Evolutionary conservation across 208 protist genomes (phyloP), one percentile per base, ranked within the genome.

Genomic region (Leishmania tarentolae): DNA sequence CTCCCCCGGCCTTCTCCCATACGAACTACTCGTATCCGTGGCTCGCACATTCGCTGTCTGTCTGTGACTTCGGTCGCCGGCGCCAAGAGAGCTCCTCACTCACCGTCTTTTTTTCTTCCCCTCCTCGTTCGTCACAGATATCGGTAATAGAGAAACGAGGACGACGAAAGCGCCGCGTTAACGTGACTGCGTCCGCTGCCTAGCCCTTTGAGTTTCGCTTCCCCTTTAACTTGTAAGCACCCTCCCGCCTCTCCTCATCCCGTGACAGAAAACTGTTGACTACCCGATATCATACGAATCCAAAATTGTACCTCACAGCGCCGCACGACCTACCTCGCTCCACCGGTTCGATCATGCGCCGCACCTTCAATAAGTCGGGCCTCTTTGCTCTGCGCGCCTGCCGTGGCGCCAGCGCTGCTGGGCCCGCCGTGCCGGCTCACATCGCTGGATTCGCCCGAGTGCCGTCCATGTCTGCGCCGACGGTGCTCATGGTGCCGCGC

Each of bases 311-410:
- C 56, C 24, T 40, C 24, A 35, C 21, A 35, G 47, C 52, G 35
- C 50, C 19, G 0, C 52, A 19, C 31, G 19, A 77, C 40, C 5
- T 11, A 68, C 21, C 21, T 70, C 37, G 19, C 8, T 71, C 37
- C 57, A 46, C 46, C 35, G 2, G 19, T 70, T 61, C 57, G 0
- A 80, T 13, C 19, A 84, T 86, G 83, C 86, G 86, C 40, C 85
- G 75, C 31, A 81, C 59, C 74, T 72, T 82, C 75, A 82, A 66
- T 44, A 69, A 73, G 28, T 68, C 84, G 53, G 76, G 84, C 61
- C 65, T 84, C 0, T n/a, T 28, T 69, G 84, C 80, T 40, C 74
- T 87, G 42, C 84, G 84, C 56, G 76, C 74, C 76, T 82, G 80
- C 76, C 72, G 84, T 56, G 65, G 72, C 40, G 24, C 57, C 40